These are phyloP conservation scores for Cochlearia excelsa DNA, from an alignment of 345 rosid genomes.

Conservation along the genomic window DNA sequence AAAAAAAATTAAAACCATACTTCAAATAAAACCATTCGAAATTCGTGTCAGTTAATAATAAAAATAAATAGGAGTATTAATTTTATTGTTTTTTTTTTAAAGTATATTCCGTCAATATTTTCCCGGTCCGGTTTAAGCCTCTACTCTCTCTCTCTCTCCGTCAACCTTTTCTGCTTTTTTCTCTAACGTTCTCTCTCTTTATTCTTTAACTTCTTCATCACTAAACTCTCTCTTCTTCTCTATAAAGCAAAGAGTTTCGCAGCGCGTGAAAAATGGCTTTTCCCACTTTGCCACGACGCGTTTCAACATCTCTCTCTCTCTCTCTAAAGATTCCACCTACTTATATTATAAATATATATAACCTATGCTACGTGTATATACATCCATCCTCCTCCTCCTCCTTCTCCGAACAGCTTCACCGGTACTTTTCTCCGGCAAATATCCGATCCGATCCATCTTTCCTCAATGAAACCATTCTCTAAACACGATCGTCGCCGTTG, in stretches of 20 bases:
- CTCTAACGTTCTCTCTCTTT: neutral
- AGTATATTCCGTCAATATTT: too few species aligned
- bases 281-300: conserved; percentile 39
- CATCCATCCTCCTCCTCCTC: conserved; percentile 9
- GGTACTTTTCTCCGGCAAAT: neutral
- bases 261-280: conserved; percentile 40
- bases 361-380: conserved; percentile 30
- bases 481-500: conserved; percentile 83
- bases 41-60: too few species aligned
- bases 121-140: too few species aligned
- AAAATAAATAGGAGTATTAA: too few species aligned
- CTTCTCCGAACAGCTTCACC: conserved; percentile 12
- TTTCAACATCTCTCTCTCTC: conserved; percentile 21
- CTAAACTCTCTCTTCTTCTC: neutral
- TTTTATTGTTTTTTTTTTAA: too few species aligned
- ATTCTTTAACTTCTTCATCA: too few species aligned
- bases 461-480: conserved; percentile 48
- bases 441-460: neutral
- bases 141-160: too few species aligned
- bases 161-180: too few species aligned
- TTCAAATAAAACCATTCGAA: too few species aligned
- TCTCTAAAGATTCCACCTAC: conserved; percentile 25
- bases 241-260: conserved; percentile 33
- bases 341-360: conserved; percentile 1
- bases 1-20: too few species aligned